Evolutionary conservation across 495 filamentous ascomycete genomes (phyloP).

Genomic region (Tuber indicum): DNA sequence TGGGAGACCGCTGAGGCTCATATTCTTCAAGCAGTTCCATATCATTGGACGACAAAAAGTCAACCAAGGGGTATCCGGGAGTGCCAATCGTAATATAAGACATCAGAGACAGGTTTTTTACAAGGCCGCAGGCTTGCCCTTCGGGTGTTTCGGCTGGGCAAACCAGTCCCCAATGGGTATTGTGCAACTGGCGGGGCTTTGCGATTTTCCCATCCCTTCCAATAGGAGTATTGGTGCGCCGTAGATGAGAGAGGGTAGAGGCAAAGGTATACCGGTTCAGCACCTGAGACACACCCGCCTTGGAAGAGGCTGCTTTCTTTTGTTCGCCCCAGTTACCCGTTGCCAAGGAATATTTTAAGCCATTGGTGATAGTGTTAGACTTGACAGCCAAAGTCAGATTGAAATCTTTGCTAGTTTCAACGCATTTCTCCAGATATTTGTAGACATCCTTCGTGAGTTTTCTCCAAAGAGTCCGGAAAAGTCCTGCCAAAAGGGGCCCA

Average conservation of each 20-base stretch:
- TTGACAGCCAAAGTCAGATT: constrained; percentile 84
- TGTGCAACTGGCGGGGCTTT: constrained; percentile 95
- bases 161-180: constrained; percentile 97
- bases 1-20: constrained; percentile 76
- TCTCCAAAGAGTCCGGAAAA: constrained; percentile 82
- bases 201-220: constrained; percentile 97
- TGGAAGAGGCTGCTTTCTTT: constrained; percentile 90
- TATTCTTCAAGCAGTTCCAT: constrained; percentile 98
- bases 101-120: constrained; percentile 98
- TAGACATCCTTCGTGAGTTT: constrained; percentile 84
- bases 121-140: constrained; percentile 95
- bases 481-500: constrained; percentile 82
- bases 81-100: constrained; percentile 94
- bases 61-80: constrained; percentile 77
- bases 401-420: constrained; percentile 81
- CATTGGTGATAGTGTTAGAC: constrained; percentile 81
- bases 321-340: constrained; percentile 99
- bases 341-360: constrained; percentile 92
- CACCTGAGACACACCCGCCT: constrained; percentile 96
- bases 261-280: constrained; percentile 96
- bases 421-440: constrained; percentile 80
- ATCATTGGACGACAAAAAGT: constrained; percentile 87
- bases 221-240: constrained; percentile 95
- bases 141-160: constrained; percentile 97
- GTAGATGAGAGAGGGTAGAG: constrained; percentile 90